Evolutionary conservation across 345 rosid species (phyloP), one percentile per base, ranked within the genome.

Genomic region (Murraya paniculata): DNA sequence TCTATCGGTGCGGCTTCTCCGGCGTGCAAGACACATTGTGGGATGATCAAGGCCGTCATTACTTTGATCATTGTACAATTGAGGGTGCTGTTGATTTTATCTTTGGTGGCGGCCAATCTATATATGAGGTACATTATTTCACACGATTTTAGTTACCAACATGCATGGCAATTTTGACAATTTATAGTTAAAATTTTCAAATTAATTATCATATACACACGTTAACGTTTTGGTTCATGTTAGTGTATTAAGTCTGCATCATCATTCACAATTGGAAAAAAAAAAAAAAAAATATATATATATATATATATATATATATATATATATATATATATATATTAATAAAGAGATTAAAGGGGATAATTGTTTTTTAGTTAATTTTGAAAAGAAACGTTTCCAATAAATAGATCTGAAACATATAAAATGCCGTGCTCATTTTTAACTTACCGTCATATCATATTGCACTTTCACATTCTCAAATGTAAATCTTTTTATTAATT

Each of bases 1-100:
- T 95, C 81, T 82, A 85, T 71, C 64, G 80, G n/a, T 89, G 90
- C 24, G 84, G 91, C 4, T 95, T 95, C 78, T 83, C 64, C 7
- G 89, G 98, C 13, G 24, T 89, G 68, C 98, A 95, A 79, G 97
- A 95, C 84, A 95, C 97, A 0, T 30, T 95, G 83, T 93, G 96
- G 97, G 98, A 93, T 75, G 74, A 59, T 4, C 59, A 67, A 9
- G 99, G 99, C 9, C 83, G 93, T 13, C 98, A 93, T 75, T 93
- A 88, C 83, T 92, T 85, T 86, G 75, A 81, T 64, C 72, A 65
- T 2, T 95, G 96, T 81, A 81, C 85, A 68, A 92, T 95, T 5
- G 89, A 90, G 79, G 97, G 99, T 16, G 90, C 93, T 9, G 94
- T 92, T 0, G 99, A 95, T 85, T 95, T 92, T 76, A 93, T 95